Evolutionary conservation across 1,284 basidiomycete genomes (phyloP).

Genomic region (Ustilago curta): DNA sequence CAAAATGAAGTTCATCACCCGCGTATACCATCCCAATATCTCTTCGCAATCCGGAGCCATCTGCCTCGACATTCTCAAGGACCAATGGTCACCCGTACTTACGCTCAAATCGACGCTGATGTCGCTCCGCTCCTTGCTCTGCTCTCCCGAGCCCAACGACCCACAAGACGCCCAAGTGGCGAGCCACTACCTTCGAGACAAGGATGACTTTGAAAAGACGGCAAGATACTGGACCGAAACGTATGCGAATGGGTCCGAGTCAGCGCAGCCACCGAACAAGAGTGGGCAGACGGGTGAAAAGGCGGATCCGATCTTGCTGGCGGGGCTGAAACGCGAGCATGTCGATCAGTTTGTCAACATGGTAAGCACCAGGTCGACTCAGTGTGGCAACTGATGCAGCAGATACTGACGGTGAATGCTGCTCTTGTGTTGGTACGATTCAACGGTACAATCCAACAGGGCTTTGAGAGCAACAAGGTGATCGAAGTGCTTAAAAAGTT

Average conservation of each 20-base stretch:
- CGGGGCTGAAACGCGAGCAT: constrained; percentile 71
- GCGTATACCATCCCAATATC: constrained; percentile 97
- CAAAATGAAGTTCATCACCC: constrained; percentile 80
- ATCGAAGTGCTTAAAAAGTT: constrained; percentile 88
- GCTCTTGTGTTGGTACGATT: neutral
- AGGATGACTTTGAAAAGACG: constrained; percentile 87
- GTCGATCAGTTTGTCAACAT: constrained; percentile 71
- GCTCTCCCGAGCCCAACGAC: constrained; percentile 94
- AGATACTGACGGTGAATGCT: neutral
- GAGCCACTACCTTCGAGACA: constrained; percentile 92
- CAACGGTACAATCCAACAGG: constrained; percentile 32
- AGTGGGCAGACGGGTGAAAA: constrained; percentile 49
- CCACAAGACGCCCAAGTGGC: constrained; percentile 95
- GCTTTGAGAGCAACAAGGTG: constrained; percentile 81
- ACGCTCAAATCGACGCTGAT: constrained; percentile 97
- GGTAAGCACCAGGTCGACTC: constrained; percentile 27
- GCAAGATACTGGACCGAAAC: constrained; percentile 83
- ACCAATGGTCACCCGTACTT: constrained; percentile 70
- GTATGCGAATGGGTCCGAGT: constrained; percentile 60
- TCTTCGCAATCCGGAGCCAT: constrained; percentile 93
- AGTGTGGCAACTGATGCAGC: too few relatives aligned
- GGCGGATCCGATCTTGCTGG: constrained; percentile 69
- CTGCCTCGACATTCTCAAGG: constrained; percentile 82
- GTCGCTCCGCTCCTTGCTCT: constrained; percentile 93
- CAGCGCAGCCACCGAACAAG: constrained; percentile 55